A percentile compares a stretch with the other conserved stretches of the same genome.
Evolutionary conservation across 768 basidiomycete species (phyloP).

Genomic region (Infundibulicybe gibba): DNA sequence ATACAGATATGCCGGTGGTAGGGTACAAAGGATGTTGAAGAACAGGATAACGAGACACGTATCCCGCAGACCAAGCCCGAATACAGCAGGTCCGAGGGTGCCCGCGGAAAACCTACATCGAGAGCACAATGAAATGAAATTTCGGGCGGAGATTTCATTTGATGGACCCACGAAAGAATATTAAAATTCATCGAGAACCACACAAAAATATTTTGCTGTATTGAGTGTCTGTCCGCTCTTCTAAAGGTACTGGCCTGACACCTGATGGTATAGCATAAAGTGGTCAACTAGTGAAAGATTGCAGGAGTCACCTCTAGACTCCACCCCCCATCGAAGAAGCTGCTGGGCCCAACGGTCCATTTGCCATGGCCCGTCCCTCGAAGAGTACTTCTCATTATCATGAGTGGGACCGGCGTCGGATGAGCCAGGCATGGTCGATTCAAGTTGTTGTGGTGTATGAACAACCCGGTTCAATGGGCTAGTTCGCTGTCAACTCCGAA

Average conservation of each 20-base stretch:
- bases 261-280: not conserved
- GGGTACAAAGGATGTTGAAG: conserved; percentile 60
- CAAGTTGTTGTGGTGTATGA: no score
- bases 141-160: no score
- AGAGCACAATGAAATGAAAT: no score
- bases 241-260: conserved; percentile 52
- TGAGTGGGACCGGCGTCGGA: no score
- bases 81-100: conserved; percentile 59
- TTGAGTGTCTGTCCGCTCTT: conserved; percentile 56
- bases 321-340: conserved; percentile 23
- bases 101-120: conserved; percentile 58
- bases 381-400: no score
- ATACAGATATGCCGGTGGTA: conserved; percentile 62
- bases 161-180: conserved; percentile 45
- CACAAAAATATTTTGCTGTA: conserved; percentile 69
- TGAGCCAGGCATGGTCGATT: no score
- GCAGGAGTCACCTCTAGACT: conserved; percentile 24
- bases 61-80: conserved; percentile 57
- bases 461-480: no score
- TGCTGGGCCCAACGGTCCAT: conserved; percentile 8
- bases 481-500: no score
- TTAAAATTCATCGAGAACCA: conserved; percentile 77
- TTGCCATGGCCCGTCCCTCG: not conserved
- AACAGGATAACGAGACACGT: conserved; percentile 64
- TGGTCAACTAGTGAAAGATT: not conserved